Percentiles rank a stretch among this genome's conserved stretches.
Evolutionary conservation across 257 asterid species (phyloP).

Genomic region (Salvia splendens): DNA sequence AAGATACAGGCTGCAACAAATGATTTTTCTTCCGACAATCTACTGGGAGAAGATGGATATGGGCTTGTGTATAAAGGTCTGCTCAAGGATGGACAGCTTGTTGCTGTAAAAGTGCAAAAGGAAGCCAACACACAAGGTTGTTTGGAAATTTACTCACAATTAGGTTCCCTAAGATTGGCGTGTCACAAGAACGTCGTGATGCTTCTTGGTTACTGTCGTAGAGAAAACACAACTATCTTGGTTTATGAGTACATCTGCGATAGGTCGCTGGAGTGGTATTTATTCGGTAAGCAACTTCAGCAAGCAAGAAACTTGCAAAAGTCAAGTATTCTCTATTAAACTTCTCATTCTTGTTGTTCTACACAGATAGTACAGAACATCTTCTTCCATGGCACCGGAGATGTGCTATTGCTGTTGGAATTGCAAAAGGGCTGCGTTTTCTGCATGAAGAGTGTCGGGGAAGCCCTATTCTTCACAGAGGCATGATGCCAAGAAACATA

Average conservation of each 20-base stretch:
- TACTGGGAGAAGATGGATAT: conserved; percentile 71
- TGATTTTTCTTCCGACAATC: conserved; percentile 56
- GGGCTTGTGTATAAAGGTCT: conserved; percentile 61
- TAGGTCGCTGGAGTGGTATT: conserved; percentile 73
- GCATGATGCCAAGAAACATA: conserved; percentile 64
- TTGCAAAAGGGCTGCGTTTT: conserved; percentile 71
- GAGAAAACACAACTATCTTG: conserved; percentile 51
- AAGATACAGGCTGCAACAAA: conserved; percentile 60
- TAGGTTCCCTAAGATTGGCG: conserved; percentile 48
- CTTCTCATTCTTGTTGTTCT: conserved; percentile 10
- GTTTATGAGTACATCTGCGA: conserved; percentile 64
- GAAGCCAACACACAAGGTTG: conserved; percentile 52
- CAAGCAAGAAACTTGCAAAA: conserved; percentile 22
- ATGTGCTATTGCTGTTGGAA: conserved; percentile 66
- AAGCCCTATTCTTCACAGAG: conserved; percentile 64
- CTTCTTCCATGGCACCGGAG: conserved; percentile 68
- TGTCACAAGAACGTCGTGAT: conserved; percentile 64
- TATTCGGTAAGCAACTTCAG: conserved; percentile 67
- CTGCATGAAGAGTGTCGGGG: conserved; percentile 79
- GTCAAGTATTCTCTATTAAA: not conserved
- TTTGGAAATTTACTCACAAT: conserved; percentile 50
- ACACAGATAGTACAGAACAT: conserved; percentile 40
- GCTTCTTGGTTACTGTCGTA: conserved; percentile 67
- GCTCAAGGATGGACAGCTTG: conserved; percentile 58
- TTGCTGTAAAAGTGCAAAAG: conserved; percentile 60